phyloP scores from a whole-genome alignment of 495 filamentous ascomycete species.

The Daldinia vernicosa region DNA sequence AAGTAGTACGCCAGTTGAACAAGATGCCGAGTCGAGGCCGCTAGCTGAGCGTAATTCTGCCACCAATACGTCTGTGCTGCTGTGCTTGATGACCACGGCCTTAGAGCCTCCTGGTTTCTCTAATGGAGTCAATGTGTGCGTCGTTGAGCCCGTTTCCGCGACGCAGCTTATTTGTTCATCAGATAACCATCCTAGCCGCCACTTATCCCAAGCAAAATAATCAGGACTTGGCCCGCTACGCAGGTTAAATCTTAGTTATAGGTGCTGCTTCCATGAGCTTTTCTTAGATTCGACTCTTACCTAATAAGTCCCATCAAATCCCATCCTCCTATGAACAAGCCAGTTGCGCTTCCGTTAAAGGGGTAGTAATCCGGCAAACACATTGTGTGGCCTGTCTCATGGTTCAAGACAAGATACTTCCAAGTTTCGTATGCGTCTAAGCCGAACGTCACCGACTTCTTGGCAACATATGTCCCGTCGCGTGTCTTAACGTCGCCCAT shows the following conservation, averaged over 20 bases:
- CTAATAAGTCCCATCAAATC: conserved; percentile 49
- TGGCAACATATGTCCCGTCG: conserved; percentile 36
- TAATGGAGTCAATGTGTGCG: conserved; percentile 42
- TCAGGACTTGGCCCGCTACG: conserved; percentile 45
- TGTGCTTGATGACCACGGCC: conserved; percentile 43
- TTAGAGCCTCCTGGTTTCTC: conserved; percentile 35
- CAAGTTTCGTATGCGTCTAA: conserved; percentile 42
- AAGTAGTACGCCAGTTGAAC: conserved; percentile 42
- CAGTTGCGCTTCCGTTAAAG: conserved; percentile 39
- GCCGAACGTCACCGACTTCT: conserved; percentile 44
- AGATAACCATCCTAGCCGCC: conserved; percentile 45
- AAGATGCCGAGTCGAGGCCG: conserved; percentile 33
- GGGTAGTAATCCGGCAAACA: conserved; percentile 49
- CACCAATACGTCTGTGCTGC: conserved; percentile 32
- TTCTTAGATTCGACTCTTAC: neutral
- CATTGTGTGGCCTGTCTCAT: conserved; percentile 49
- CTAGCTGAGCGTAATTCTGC: conserved; percentile 38
- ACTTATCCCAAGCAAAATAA: conserved; percentile 51
- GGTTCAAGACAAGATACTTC: conserved; percentile 45
- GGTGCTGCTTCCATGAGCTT: neutral
- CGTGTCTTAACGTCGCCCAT: conserved; percentile 45
- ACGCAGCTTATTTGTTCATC: conserved; percentile 46
- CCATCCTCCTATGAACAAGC: conserved; percentile 47
- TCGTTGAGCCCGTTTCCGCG: conserved; percentile 22
- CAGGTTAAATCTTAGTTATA: neutral